Base-by-base conservation (phyloP, 129 eudicot genomes). In the Saposhnikovia divaricata region DNA sequence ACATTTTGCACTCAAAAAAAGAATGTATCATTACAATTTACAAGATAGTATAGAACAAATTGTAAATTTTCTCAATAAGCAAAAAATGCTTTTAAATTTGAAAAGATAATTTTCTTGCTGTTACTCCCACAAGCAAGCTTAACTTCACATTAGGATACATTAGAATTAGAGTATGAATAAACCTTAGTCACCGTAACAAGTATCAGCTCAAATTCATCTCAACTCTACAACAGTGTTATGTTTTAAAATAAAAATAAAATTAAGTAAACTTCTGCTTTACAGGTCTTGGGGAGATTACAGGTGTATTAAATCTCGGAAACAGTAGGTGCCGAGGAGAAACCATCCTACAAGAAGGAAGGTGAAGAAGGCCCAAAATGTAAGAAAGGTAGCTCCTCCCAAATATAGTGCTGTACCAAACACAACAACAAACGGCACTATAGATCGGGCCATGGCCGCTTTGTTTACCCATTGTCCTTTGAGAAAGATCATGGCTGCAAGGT, bases 291-390 rank as follows among this genome's bases (percentile, higher is more conserved):
- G 81, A 23, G 51, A 46, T 47, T 83, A 94, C 80, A 94, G 75
- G 78, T 90, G 79, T 57, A 94, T 91, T 77, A 92, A 81, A 85
- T 83, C 84, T 78, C 77, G 89, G 83, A 90, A 92, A 86, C 96
- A 90, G 80, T 91, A 94, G 42, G 93, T 90, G 80, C 98, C 98
- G 76, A 94, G 53, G 37, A 90, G 61, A 90, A 88, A 94, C 98
- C 98, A 94, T 66, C 98, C 98, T 15, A 91, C 88, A 76, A 94
- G 89, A 84, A 90, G 63, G 65, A 82, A 77, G 18, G 81, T 72
- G 77, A 91, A 87, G 79, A 87, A 78, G 27, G 82, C 92, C 97
- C 88, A 84, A 76, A 83, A 94, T 39, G 87, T 61, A 69, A 94
- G 85, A 87, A 90, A 94, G 34, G 80, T 87, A 57, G 55, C 79